Base-by-base conservation (phyloP, 306 rosid genomes). In the Rosa persica region DNA sequence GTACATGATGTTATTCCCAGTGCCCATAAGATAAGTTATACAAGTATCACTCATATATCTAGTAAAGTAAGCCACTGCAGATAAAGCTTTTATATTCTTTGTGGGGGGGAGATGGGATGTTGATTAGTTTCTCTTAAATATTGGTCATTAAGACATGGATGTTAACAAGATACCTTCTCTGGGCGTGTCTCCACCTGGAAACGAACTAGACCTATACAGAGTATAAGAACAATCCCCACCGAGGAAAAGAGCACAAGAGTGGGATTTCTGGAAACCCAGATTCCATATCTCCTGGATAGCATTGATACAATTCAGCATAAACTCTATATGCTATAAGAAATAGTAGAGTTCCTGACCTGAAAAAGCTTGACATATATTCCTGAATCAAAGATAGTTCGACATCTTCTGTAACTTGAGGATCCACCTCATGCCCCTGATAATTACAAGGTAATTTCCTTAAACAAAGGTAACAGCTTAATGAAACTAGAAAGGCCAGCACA, bases 101-200 rank as follows among this genome's bases (percentile, higher is more conserved):
- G 30, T 27, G 30, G 67, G 67, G 8, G 6, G 0, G 3, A 54
- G 22, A 51, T n/a, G n/a, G n/a, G n/a, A n/a, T n/a, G n/a, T n/a
- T n/a, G n/a, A 51, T 51, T 57, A n/a, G 30, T 22, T 57, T 57
- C 22, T 57, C 30, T 22, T 22, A 22, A n/a, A 57, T 57, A 57
- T 58, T 58, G 65, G 65, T 58, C 12, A 12, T 22, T 25, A 49
- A 74, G 67, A 73, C 68, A 89, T 43, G 65, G 82, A 73, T 62
- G 60, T 76, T 44, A 74, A 78, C 67, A 76, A 16, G 52, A 72
- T 87, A 94, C 98, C 98, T 92, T 92, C 79, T 90, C 97, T 5
- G 98, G 98, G 60, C 67, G 92, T 65, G 97, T 90, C 87, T 94
- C 98, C 91, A 94, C 98, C 78, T 88, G 61, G 82, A 92, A 90